Evolutionary conservation across 805 yeast genomes (phyloP), one percentile per base, ranked within the genome.

Genomic region (Tetrapisispora phaffii): DNA sequence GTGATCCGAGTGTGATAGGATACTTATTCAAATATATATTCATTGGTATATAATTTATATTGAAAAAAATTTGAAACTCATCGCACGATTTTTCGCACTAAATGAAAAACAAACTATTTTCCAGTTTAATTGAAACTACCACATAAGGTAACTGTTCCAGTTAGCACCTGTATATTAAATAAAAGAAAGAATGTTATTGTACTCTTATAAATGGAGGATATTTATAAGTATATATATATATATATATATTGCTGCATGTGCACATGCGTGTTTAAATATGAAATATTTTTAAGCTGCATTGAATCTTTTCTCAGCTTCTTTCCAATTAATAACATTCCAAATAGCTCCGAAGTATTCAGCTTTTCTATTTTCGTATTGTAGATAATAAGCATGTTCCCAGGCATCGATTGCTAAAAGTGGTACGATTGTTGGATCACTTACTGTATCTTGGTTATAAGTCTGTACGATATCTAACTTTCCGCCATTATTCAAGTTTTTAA

Each of bases 381-480:
- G 74, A 75, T 87, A 87, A 75, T 87, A 87, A 45, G 96, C 96
- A 62, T 87, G 96, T 69, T 87, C 96, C 96, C 96, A 87, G 49
- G 95, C 95, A 58, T 87, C 96, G 62, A 87, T 84, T 44, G 95
- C 96, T 46, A 88, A 75, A 58, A 88, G 69, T 38, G 96, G 95
- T 39, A 76, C 70, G 63, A 77, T 73, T 7, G n/a, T 35, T 9
- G 76, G 63, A 41, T 85, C 85, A 41, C 79, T 71, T 34, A 84
- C 87, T 16, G 93, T 84, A 68, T 87, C 96, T 70, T 87, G 96
- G 74, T 87, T 87, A 55, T 78, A 72, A 54, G 85, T 83, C 65
- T 85, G 84, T 45, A 85, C 82, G 45, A 87, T 82, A 52, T 85
- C 94, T 55, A 87, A 64, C 31, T 55, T 48, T 41, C 81, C 77